These are phyloP conservation scores for Populus hybrid DNA, from an alignment of 441 rosid genomes.

Conservation along the genomic window DNA sequence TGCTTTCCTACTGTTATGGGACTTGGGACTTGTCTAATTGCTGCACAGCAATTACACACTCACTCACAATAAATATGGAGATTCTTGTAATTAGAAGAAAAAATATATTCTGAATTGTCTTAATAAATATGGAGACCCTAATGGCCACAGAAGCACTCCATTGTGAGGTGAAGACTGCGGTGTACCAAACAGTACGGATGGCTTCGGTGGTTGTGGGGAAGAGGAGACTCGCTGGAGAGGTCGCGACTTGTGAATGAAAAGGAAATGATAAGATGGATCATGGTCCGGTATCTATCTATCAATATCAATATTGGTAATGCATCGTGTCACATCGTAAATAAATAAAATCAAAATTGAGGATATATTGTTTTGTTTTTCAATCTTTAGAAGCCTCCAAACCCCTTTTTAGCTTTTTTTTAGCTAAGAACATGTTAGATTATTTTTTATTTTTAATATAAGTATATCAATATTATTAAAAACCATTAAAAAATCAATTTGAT, in stretches of 20 bases:
- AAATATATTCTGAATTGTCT: neutral
- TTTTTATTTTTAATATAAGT: too few relatives aligned
- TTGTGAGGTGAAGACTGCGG: too few relatives aligned
- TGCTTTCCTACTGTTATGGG: neutral
- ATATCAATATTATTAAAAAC: too few relatives aligned
- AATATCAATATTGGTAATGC: neutral
- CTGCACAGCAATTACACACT: neutral
- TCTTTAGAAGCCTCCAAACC: neutral
- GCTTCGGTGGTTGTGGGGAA: neutral
- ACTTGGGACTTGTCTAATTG: neutral
- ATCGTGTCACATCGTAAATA: neutral
- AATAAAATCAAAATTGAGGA: neutral
- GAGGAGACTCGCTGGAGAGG: neutral
- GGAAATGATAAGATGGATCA: slow-evolving; percentile 18
- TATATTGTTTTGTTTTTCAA: neutral
- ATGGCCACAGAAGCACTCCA: too few relatives aligned
- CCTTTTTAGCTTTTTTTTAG: too few relatives aligned
- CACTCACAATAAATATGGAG: neutral
- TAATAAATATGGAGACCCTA: too few relatives aligned
- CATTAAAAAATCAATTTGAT: too few relatives aligned
- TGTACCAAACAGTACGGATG: neutral
- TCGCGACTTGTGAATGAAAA: neutral
- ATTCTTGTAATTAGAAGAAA: neutral
- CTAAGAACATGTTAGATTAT: too few relatives aligned
- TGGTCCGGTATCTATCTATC: slow-evolving; percentile 13